These are phyloP conservation scores for Boechera retrofracta DNA, from an alignment of 345 rosid genomes.

Conservation along the genomic window DNA sequence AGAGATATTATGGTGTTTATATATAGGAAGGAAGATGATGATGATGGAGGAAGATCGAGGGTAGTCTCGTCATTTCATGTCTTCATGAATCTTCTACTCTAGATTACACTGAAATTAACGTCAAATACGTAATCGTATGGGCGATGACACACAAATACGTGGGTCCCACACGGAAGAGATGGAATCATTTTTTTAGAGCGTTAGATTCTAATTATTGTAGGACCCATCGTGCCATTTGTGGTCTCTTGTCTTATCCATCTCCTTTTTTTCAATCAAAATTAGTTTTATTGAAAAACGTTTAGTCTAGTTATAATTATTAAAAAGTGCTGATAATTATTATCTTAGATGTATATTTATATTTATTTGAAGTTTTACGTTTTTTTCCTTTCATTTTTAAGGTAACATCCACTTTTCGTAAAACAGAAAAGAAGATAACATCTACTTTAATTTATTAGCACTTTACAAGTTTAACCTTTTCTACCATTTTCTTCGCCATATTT, in stretches of 20 bases:
- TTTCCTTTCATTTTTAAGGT: constrained; percentile 9
- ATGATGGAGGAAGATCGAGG: constrained; percentile 27
- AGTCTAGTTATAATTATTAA: background rate
- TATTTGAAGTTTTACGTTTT: background rate
- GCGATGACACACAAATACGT: constrained; percentile 13
- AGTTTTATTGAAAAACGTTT: background rate
- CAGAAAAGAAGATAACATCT: background rate
- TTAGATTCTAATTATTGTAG: constrained; percentile 30
- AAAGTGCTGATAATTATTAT: background rate
- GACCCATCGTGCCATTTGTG: constrained; percentile 34
- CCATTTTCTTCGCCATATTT: constrained; percentile 8
- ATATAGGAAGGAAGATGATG: constrained; percentile 16
- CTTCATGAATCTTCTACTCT: background rate
- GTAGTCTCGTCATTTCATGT: constrained; percentile 26
- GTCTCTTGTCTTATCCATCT: constrained; percentile 38
- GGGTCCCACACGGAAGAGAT: constrained; percentile 18
- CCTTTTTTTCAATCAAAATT: background rate
- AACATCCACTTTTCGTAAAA: constrained; percentile 19
- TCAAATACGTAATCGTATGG: constrained; percentile 18
- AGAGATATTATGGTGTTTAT: background rate
- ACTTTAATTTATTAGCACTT: constrained; percentile 7
- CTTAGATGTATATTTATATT: background rate
- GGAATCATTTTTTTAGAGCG: constrained; percentile 39
- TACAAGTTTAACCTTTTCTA: background rate
- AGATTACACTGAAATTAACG: constrained; percentile 41